Base-by-base conservation (phyloP, 2,329 filamentous ascomycete genomes). In the Periconia macrospinosa region DNA sequence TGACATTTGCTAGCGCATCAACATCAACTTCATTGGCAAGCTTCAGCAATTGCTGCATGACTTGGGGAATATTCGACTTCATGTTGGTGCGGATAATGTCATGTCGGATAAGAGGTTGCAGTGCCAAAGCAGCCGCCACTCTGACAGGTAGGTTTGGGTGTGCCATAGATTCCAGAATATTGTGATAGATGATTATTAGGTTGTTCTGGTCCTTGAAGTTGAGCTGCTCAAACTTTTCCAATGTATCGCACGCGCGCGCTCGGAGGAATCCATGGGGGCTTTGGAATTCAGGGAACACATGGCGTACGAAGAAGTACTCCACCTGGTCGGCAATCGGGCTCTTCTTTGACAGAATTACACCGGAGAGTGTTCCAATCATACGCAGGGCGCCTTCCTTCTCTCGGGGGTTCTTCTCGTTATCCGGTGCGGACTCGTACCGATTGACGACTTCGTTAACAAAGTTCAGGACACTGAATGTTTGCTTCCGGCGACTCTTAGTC, bases 1-100 rank as follows among this genome's bases (percentile, higher is more conserved):
- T 99, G 40, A 99, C 94, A 68, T 97, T 97, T 19, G 94, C 93
- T 41, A 99, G 81, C 6, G 94, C 92, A 74, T 99, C 94, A 45
- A 99, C 93, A 70, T 99, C 94, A 54, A 95, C 94, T 76, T 99
- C 94, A 70, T 99, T 99, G 27, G 94, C 93, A 53, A 99, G 81
- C 78, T 97, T 97, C 50, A 99, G 82, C 14, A 99, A 83, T 76
- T 99, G 93, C 77, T 97, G 95, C 94, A 99, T 99, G 68, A 99
- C 97, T 68, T 96, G 95, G 15, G 94, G 92, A 62, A 99, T 99
- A 73, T 92, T 97, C 69, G 92, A 87, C 76, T 97, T 92, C 94
- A 99, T 97, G 75, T 90, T 94, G 41, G 87, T 88, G 53, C 92
- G 88, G 69, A 99, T 97, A 49, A 94, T 84, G 64, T 97, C 92